phyloP scores from a whole-genome alignment of 176 grass and related monocot genomes.

The Eleusine indica region DNA sequence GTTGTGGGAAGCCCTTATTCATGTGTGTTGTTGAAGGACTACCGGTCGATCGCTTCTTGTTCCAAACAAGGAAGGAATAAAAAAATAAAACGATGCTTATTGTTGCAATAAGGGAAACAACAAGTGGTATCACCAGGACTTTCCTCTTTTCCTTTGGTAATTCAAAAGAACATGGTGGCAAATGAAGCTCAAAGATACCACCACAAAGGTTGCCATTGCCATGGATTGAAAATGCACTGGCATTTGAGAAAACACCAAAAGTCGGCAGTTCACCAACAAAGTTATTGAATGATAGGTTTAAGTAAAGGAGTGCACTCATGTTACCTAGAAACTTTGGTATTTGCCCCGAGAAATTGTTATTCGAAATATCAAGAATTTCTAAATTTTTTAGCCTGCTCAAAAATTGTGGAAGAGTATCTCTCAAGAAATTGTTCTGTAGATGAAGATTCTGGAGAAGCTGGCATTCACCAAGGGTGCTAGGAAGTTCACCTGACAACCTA shows the following conservation, averaged over 20 bases:
- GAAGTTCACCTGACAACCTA: too few species aligned
- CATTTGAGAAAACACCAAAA: slow-evolving; percentile 33
- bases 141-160: background rate
- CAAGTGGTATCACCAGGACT: background rate
- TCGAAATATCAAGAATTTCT: slow-evolving; percentile 37
- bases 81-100: background rate
- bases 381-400: slow-evolving; percentile 15
- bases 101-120: background rate
- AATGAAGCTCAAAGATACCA: slow-evolving; percentile 7
- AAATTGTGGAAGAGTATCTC: background rate
- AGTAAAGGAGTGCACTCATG: background rate
- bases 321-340: slow-evolving; percentile 25
- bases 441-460: too few species aligned
- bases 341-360: slow-evolving; percentile 23
- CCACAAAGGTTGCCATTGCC: slow-evolving; percentile 52
- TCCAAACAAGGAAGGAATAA: background rate
- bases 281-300: slow-evolving; percentile 45
- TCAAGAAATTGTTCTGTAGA: slow-evolving; percentile 7
- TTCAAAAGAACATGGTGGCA: slow-evolving; percentile 29
- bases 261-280: slow-evolving; percentile 43
- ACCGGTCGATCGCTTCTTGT: background rate
- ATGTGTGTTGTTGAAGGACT: background rate
- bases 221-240: slow-evolving; percentile 33
- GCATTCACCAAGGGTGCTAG: too few species aligned
- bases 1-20: background rate